phyloP scores from a whole-genome alignment of 306 rosid genomes.

The Pachyrhizus erosus region DNA sequence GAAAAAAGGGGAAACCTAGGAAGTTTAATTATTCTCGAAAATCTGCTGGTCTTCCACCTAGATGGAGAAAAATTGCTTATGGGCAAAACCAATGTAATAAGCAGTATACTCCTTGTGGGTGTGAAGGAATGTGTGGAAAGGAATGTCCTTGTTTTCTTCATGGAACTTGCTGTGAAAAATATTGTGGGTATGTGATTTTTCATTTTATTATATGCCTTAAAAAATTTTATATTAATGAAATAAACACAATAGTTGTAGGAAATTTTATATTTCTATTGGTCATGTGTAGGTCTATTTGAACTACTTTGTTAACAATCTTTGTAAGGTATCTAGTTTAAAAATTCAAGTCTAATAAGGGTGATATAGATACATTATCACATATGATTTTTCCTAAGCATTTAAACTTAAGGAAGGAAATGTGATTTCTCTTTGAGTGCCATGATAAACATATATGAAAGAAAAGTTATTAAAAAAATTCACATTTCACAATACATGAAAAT shows the following conservation, averaged over 20 bases:
- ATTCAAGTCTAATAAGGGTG: not conserved
- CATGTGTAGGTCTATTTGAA: not conserved
- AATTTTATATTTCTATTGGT: constrained; percentile 30
- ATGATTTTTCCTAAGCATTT: not conserved
- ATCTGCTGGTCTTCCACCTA: constrained; percentile 72
- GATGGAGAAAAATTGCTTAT: constrained; percentile 68
- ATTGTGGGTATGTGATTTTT: constrained; percentile 69
- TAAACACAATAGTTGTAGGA: not conserved
- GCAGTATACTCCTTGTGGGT: constrained; percentile 80
- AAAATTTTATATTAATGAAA: not conserved
- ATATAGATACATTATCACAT: not conserved
- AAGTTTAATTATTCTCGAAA: constrained; percentile 71
- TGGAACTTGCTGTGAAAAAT: constrained; percentile 85
- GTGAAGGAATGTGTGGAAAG: constrained; percentile 75
- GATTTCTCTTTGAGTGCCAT: not conserved
- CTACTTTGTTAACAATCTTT: not conserved
- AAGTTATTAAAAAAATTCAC: not conserved
- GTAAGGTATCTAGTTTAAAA: not conserved
- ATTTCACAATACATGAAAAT: not conserved
- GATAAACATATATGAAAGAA: not conserved
- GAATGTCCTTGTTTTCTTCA: constrained; percentile 71
- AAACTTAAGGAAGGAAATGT: not conserved
- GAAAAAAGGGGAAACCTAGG: constrained; percentile 68
- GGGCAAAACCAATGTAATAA: constrained; percentile 53
- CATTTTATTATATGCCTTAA: not conserved